Evolutionary conservation across 495 filamentous ascomycete species (phyloP), one percentile per base, ranked within the genome.

Genomic region (Trichocladium uniseriatum): DNA sequence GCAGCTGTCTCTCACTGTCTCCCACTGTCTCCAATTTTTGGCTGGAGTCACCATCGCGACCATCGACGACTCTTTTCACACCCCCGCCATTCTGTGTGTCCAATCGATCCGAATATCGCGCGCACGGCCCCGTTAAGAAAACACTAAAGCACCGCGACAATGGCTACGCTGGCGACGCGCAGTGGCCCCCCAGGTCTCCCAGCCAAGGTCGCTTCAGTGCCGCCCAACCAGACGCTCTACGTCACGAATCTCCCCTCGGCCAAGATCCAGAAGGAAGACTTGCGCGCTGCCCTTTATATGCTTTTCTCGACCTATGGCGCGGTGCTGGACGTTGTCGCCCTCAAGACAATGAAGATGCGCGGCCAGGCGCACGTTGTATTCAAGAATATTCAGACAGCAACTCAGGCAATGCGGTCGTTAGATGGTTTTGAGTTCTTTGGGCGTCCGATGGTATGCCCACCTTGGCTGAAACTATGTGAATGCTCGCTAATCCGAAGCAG

Each of bases 301-400:
- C 79, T 97, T 14, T 99, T 97, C 60, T 84, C 86, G 10, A 95
- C 89, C 24, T 91, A 96, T 63, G 94, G 94, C 18, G 80, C 87
- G 8, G 86, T 99, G 13, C 78, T 99, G 41, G 92, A 97, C 61
- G 82, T 99, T n/a, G 85, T 94, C 28, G 84, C 87, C 28, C 73
- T 95, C 58, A 89, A 87, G 67, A 92, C 86, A 0, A 72, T 71
- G 58, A 89, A 89, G 68, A 90, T 95, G 84, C 85, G 94, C 31
- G 92, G 92, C 2, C 92, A 97, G 65, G 94, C 92, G 43, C 90
- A 96, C 61, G 73, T 99, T 39, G 86, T 90, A 3, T 96, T 87
- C 65, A 80, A 85, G 50, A 92, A 99, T 61, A 70, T 90, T 11
- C 83, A 91, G 49, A 77, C 83, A 3, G 89, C 87, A 38, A 92